phyloP scores from a whole-genome alignment of 441 rosid genomes.

The Flueggea neowawraea region DNA sequence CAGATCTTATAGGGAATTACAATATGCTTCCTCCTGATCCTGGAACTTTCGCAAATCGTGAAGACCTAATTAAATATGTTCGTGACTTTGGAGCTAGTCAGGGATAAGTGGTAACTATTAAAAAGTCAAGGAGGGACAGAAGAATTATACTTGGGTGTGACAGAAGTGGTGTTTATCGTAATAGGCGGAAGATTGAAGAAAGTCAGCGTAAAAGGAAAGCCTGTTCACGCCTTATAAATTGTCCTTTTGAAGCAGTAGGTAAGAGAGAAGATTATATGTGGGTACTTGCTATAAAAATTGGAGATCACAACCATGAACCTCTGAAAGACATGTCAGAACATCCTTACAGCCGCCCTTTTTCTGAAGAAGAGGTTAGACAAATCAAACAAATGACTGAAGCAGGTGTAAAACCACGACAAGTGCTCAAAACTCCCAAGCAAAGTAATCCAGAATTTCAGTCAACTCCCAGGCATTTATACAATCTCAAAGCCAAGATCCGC shows the following conservation, averaged over 20 bases:
- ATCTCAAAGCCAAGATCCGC: conserved; percentile 66
- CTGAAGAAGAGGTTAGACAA: conserved; percentile 54
- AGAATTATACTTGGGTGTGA: conserved; percentile 68
- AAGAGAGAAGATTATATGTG: conserved; percentile 56
- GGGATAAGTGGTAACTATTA: conserved; percentile 68
- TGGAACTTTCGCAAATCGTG: conserved; percentile 49
- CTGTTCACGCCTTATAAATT: conserved; percentile 54
- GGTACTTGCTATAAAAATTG: conserved; percentile 52
- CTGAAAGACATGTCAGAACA: conserved; percentile 56
- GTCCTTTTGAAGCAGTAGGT: conserved; percentile 66
- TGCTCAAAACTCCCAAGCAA: conserved; percentile 51
- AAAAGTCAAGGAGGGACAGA: conserved; percentile 57
- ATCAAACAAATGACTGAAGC: conserved; percentile 63
- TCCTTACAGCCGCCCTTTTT: conserved; percentile 58
- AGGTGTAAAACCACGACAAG: conserved; percentile 64
- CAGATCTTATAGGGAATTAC: conserved; percentile 15
- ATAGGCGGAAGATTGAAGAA: conserved; percentile 52
- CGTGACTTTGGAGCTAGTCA: conserved; percentile 51
- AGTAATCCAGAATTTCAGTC: conserved; percentile 54
- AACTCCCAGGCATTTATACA: conserved; percentile 64
- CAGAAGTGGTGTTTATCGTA: conserved; percentile 63
- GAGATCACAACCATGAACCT: conserved; percentile 61
- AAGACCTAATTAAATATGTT: conserved; percentile 52
- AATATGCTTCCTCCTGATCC: conserved; percentile 61
- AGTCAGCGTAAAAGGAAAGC: conserved; percentile 55